These are phyloP conservation scores for Mrakia blollopis DNA, from an alignment of 768 basidiomycete species.

Conservation along the genomic window DNA sequence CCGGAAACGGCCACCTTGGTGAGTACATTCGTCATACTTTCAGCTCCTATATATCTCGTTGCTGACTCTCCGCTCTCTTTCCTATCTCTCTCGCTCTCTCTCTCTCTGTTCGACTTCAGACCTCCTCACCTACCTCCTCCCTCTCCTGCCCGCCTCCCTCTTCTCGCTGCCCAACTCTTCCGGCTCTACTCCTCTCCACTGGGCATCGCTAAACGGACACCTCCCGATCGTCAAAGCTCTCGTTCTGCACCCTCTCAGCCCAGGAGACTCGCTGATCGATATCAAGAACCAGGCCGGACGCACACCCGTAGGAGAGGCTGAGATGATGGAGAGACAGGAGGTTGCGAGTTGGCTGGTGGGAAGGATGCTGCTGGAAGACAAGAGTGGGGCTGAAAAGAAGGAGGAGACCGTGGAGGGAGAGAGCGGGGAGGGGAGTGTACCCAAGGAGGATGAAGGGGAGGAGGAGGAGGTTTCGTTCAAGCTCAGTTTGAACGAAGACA, in stretches of 20 bases:
- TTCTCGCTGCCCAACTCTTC: constrained; percentile 62
- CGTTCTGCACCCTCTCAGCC: constrained; percentile 46
- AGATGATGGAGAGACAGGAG: constrained; percentile 73
- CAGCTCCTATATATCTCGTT: too few relatives aligned
- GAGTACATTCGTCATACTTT: constrained; percentile 32
- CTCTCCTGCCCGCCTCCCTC: constrained; percentile 53
- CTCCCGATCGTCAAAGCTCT: constrained; percentile 47
- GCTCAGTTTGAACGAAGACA: constrained; percentile 21
- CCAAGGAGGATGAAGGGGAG: constrained; percentile 32
- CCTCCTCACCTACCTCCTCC: constrained; percentile 66
- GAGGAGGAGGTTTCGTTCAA: constrained; percentile 30
- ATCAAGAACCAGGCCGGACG: constrained; percentile 67
- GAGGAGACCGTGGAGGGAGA: constrained; percentile 46
- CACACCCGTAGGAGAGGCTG: constrained; percentile 76
- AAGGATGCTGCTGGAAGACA: constrained; percentile 60
- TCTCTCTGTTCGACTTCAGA: constrained; percentile 53
- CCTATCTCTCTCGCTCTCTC: background rate
- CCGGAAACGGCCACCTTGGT: constrained; percentile 86
- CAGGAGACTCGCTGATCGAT: constrained; percentile 66
- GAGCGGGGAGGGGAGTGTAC: constrained; percentile 35
- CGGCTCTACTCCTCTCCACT: constrained; percentile 80
- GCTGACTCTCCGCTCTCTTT: background rate
- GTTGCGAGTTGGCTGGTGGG: constrained; percentile 76
- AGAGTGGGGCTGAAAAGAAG: constrained; percentile 37
- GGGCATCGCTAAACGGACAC: constrained; percentile 83